These are phyloP conservation scores for Apophysomyces elegans DNA, from an alignment of 371 early-diverging fungal species.

Conservation along the genomic window DNA sequence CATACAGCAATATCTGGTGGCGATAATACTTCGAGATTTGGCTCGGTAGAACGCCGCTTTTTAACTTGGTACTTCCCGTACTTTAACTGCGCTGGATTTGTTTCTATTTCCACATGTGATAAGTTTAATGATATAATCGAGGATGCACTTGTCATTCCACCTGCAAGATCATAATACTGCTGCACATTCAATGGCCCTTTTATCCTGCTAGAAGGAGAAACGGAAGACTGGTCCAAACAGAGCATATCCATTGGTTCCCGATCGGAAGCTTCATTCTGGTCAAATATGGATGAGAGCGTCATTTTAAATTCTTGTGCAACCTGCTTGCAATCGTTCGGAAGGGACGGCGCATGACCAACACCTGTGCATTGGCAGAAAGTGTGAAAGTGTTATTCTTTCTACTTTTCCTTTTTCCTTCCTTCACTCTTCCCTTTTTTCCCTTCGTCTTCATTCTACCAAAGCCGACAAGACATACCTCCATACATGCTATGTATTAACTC, in stretches of 20 bases:
- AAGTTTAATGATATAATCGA: not conserved
- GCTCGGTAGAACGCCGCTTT: slow-evolving; percentile 61
- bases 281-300: slow-evolving; percentile 47
- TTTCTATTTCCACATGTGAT: slow-evolving; percentile 29
- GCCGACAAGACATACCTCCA: slow-evolving; percentile 40
- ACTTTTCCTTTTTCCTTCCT: no score
- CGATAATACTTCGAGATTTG: slow-evolving; percentile 50
- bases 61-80: slow-evolving; percentile 70
- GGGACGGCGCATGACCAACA: slow-evolving; percentile 16
- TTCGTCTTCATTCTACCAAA: no score
- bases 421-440: no score
- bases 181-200: slow-evolving; percentile 55
- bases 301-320: slow-evolving; percentile 49
- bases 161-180: slow-evolving; percentile 51
- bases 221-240: slow-evolving; percentile 22
- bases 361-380: not conserved
- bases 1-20: slow-evolving; percentile 62
- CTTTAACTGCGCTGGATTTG: slow-evolving; percentile 61
- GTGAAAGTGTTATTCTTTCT: no score
- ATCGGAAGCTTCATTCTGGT: slow-evolving; percentile 25
- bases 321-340: slow-evolving; percentile 21
- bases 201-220: slow-evolving; percentile 44
- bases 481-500: slow-evolving; percentile 45
- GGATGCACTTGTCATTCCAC: slow-evolving; percentile 18
- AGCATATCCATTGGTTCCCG: slow-evolving; percentile 29